These are phyloP conservation scores for Solanum hybrid DNA, from an alignment of 305 asterid species.

Conservation along the genomic window DNA sequence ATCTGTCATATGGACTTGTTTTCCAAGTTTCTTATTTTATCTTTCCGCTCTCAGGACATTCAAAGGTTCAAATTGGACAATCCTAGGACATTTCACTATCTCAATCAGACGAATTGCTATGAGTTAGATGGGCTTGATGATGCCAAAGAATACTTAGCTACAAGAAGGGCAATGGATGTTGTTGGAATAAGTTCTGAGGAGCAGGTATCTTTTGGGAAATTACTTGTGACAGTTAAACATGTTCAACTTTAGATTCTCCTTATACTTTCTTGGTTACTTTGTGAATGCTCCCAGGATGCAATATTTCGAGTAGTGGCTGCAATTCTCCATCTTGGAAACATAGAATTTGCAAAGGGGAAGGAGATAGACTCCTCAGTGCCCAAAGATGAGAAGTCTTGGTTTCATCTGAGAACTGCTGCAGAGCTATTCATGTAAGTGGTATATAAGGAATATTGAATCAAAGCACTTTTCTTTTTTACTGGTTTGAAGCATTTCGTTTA, in stretches of 20 bases:
- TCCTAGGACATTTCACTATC: conserved; percentile 85
- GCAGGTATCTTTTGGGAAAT: conserved; percentile 44
- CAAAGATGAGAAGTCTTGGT: conserved; percentile 88
- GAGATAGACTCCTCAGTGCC: conserved; percentile 95
- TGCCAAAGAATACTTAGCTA: conserved; percentile 65
- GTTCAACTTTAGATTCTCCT: background rate
- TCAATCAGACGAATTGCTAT: conserved; percentile 82
- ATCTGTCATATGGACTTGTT: background rate
- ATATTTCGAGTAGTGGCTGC: conserved; percentile 97
- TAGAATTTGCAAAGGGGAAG: conserved; percentile 80
- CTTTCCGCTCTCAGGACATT: conserved; percentile 40
- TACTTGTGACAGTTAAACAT: background rate
- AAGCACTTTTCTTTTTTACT: conserved; percentile 1
- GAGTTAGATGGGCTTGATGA: conserved; percentile 83
- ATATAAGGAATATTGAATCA: background rate
- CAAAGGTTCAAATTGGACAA: conserved; percentile 69
- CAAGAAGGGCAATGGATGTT: conserved; percentile 95
- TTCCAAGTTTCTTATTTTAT: background rate
- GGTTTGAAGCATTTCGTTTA: background rate
- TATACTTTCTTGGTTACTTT: background rate
- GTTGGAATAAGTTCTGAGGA: conserved; percentile 89
- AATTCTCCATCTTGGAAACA: conserved; percentile 93
- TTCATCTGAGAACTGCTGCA: conserved; percentile 87
- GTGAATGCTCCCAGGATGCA: conserved; percentile 53
- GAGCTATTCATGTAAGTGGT: conserved; percentile 80